Evolutionary conservation across 2,329 filamentous ascomycete species (phyloP), one percentile per base, ranked within the genome.

Genomic region (Hirsutella thompsonii): DNA sequence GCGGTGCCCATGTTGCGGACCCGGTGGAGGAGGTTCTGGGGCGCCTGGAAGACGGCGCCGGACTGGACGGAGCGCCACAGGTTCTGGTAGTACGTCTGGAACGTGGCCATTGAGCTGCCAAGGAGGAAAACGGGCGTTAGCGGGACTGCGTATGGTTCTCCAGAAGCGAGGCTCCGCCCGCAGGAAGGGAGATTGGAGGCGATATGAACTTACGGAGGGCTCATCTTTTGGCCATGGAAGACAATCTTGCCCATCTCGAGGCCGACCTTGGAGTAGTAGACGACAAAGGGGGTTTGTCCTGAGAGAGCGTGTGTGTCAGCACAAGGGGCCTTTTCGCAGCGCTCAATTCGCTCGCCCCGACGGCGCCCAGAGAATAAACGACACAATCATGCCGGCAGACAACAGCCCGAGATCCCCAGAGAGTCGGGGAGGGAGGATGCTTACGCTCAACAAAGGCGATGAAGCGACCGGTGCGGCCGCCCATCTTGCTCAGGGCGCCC

Each of bases 261-360:
- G 55, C 74, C 83, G 59, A 96, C 90, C 63, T 80, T 84, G 57
- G 82, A 80, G 74, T 96, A 98, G 78, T 95, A 95, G 60, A 93
- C 60, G 49, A 88, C 81, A 47, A 81, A 80, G 53, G 92, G 92
- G 52, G 89, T 77, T 69, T 92, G 74, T 64, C 80, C 90, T 95
- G 59, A 44, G 2, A 18, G 20, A 23, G 9, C 16, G n/a, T 26
- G 23, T 6, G 11, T 26, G 21, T 23, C 16, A 21, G 5, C 18
- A 11, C 36, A 9, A 23, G 20, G n/a, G n/a, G n/a, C n/a, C n/a
- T n/a, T n/a, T n/a, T n/a, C n/a, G n/a, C n/a, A n/a, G n/a, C n/a
- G n/a, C n/a, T n/a, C n/a, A n/a, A n/a, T n/a, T n/a, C n/a, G n/a
- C n/a, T n/a, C n/a, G n/a, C n/a, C n/a, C n/a, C n/a, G n/a, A n/a